These are phyloP conservation scores for Anethum foeniculum DNA, from an alignment of 140 eudicot species.

Conservation along the genomic window DNA sequence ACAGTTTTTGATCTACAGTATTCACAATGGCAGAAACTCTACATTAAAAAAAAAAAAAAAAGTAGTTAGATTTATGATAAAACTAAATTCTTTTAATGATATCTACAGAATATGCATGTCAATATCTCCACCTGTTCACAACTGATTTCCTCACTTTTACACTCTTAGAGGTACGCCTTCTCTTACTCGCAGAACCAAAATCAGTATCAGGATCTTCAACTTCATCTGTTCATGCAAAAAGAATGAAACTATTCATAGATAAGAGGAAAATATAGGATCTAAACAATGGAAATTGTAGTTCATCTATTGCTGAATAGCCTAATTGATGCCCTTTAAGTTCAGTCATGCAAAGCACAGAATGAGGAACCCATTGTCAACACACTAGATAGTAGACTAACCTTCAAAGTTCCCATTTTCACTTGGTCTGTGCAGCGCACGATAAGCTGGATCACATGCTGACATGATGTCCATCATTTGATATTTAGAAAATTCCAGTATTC, in stretches of 20 bases:
- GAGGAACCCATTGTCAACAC: not conserved
- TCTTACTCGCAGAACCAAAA: conserved; percentile 76
- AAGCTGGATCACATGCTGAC: conserved; percentile 71
- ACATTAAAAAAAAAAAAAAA: conserved; percentile 10
- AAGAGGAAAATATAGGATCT: not conserved
- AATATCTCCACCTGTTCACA: conserved; percentile 41
- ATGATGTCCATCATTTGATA: conserved; percentile 77
- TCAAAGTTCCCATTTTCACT: conserved; percentile 44
- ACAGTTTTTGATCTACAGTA: conserved; percentile 69
- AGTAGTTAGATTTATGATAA: conserved; percentile 18
- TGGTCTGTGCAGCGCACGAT: conserved; percentile 74
- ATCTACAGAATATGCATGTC: not conserved
- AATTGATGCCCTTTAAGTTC: not conserved
- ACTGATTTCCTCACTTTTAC: conserved; percentile 59
- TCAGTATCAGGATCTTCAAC: conserved; percentile 57
- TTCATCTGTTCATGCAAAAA: conserved; percentile 40
- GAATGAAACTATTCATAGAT: not conserved
- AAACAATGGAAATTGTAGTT: not conserved
- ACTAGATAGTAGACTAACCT: conserved; percentile 32
- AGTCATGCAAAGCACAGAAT: not conserved
- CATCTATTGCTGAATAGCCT: not conserved
- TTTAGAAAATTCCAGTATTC: conserved; percentile 85
- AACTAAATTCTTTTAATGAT: not conserved
- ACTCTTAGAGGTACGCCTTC: conserved; percentile 62
- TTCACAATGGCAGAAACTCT: conserved; percentile 71